Conservation (phyloP, 1,284 basidiomycete species). For the Anthracocystis setariae region DNA sequence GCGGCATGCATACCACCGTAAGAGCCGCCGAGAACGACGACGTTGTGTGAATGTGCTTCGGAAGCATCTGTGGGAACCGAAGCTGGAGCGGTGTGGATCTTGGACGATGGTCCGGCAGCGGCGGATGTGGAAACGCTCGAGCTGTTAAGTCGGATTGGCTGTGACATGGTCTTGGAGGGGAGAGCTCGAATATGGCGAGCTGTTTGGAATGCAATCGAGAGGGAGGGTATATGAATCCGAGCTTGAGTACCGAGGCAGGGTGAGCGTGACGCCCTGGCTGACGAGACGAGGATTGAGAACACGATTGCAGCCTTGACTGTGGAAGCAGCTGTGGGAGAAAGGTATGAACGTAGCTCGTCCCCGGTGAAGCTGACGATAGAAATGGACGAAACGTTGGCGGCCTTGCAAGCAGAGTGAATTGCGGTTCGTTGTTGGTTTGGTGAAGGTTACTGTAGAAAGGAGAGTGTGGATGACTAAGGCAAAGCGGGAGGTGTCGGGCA, state of each 20-base stretch:
- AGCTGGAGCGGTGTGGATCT: slow-evolving; percentile 8
- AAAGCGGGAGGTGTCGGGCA: neutral
- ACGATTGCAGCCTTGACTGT: neutral
- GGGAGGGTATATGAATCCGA: neutral
- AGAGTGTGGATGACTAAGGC: neutral
- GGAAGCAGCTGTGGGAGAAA: slow-evolving; percentile 8
- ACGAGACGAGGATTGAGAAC: no score
- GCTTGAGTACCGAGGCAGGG: neutral
- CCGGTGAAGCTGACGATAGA: no score
- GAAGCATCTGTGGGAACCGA: slow-evolving; percentile 20
- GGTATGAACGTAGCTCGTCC: no score
- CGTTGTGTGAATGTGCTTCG: slow-evolving; percentile 57
- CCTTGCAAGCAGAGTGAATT: no score
- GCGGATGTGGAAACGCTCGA: slow-evolving; percentile 13
- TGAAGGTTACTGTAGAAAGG: no score
- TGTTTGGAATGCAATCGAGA: neutral
- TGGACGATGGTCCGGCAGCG: slow-evolving; percentile 11
- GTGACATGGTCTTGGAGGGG: slow-evolving; percentile 13
- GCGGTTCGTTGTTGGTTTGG: neutral
- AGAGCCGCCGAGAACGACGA: slow-evolving; percentile 67
- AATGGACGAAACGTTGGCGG: no score
- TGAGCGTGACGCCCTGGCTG: slow-evolving; percentile 19
- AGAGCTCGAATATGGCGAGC: neutral
- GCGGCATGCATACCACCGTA: slow-evolving; percentile 67
- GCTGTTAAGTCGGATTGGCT: slow-evolving; percentile 32